phyloP scores from a whole-genome alignment of 352 stramenopile genomes.

The Thraustochytrium sp. region DNA sequence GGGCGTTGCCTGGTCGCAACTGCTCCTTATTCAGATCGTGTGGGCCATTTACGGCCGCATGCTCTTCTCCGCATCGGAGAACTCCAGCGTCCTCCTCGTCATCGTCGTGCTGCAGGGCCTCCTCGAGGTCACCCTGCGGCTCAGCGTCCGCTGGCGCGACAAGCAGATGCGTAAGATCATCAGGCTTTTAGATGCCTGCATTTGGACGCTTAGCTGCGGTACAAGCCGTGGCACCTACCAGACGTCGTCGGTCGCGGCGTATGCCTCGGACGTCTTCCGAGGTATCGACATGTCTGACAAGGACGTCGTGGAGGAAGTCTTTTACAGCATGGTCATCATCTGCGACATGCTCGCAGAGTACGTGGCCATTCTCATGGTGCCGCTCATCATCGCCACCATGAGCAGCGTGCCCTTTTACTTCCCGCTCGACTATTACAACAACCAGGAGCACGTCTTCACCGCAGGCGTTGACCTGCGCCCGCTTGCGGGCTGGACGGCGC shows the following conservation, averaged over 20 bases:
- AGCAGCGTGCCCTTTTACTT: neutral
- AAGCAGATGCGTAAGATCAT: neutral
- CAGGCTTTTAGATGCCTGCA: neutral
- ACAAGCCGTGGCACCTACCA: neutral
- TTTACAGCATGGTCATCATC: neutral
- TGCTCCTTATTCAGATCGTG: conserved; percentile 16
- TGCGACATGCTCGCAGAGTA: conserved; percentile 22
- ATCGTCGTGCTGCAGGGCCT: neutral
- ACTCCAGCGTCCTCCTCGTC: neutral
- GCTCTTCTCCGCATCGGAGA: neutral
- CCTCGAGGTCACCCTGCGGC: neutral
- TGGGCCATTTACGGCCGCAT: neutral
- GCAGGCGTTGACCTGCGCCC: neutral
- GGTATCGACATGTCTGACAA: neutral
- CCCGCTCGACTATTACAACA: conserved; percentile 1
- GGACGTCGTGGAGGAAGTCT: neutral
- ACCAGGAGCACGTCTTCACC: neutral
- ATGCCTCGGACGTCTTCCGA: neutral
- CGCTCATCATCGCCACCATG: neutral
- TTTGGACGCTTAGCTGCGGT: neutral
- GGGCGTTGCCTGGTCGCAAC: neutral
- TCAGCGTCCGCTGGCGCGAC: neutral
- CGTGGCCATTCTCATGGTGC: neutral
- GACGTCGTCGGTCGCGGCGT: neutral
- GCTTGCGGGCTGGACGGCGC: neutral